These are phyloP conservation scores for Cyberlindnera euphorbiae DNA, from an alignment of 805 yeast species.

Conservation along the genomic window DNA sequence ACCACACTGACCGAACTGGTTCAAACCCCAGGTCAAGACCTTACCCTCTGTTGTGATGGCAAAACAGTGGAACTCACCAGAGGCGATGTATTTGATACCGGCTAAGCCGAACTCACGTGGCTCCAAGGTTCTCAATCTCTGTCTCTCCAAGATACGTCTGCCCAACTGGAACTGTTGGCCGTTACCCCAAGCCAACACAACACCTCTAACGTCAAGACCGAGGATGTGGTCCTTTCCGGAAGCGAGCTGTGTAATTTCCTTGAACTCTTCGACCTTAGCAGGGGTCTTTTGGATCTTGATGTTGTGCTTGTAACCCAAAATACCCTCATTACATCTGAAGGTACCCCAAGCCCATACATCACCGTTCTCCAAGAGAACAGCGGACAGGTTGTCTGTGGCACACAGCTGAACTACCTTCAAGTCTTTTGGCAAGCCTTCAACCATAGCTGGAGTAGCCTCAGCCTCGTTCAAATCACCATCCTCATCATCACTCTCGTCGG, in stretches of 20 bases:
- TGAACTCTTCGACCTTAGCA: conserved; percentile 51
- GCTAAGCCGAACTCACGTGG: conserved; percentile 83
- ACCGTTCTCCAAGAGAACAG: conserved; percentile 73
- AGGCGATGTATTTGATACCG: conserved; percentile 73
- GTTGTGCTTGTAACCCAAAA: conserved; percentile 72
- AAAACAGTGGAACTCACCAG: conserved; percentile 95
- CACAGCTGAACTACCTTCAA: conserved; percentile 70
- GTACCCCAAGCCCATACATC: conserved; percentile 98
- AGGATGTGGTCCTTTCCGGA: conserved; percentile 91
- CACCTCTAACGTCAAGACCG: conserved; percentile 78
- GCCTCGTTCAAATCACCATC: conserved; percentile 82
- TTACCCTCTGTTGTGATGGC: conserved; percentile 73
- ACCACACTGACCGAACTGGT: conserved; percentile 97
- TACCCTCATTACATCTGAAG: conserved; percentile 89
- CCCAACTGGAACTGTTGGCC: conserved; percentile 94
- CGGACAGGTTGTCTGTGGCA: conserved; percentile 90
- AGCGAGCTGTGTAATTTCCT: conserved; percentile 75
- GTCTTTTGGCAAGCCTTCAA: conserved; percentile 59
- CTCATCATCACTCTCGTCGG: conserved; percentile 48
- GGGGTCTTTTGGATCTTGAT: conserved; percentile 66
- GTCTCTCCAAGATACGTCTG: conserved; percentile 75
- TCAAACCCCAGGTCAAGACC: conserved; percentile 90
- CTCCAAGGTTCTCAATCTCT: conserved; percentile 63
- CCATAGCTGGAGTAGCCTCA: conserved; percentile 84
- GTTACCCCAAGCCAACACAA: conserved; percentile 95